Conservation (phyloP, 352 stramenopile genomes). For the Sclerospora graminicola region DNA sequence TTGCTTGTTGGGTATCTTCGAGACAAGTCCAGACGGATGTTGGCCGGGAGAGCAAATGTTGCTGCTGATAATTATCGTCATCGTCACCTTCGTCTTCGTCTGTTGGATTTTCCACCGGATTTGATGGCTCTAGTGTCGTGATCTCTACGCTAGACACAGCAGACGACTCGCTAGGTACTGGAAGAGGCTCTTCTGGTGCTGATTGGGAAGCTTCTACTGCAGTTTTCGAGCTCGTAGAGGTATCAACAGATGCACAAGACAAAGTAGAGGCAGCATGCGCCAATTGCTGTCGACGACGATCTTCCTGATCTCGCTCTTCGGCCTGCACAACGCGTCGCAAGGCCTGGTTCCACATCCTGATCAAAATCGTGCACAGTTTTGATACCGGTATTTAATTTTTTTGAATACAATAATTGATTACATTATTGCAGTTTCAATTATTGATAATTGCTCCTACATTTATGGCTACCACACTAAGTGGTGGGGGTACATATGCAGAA, state of each 20-base stretch:
- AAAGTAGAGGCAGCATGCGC: slow-evolving; percentile 3
- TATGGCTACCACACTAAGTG: no score
- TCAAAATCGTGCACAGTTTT: no score
- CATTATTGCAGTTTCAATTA: no score
- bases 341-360: slow-evolving; percentile 27
- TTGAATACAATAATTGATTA: no score
- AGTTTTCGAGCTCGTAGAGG: not conserved
- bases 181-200: not conserved
- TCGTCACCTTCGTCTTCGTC: slow-evolving; percentile 25
- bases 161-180: not conserved
- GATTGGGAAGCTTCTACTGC: slow-evolving; percentile 1
- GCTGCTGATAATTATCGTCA: slow-evolving; percentile 43
- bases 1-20: slow-evolving; percentile 67
- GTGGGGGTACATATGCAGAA: no score
- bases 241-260: slow-evolving; percentile 3
- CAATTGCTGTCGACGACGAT: slow-evolving; percentile 19
- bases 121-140: not conserved
- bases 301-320: slow-evolving; percentile 18
- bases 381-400: no score
- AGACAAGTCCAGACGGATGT: slow-evolving; percentile 45
- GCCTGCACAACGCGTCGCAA: slow-evolving; percentile 20
- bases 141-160: not conserved
- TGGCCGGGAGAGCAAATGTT: slow-evolving; percentile 43
- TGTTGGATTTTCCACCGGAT: not conserved
- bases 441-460: no score